Base-by-base conservation (phyloP, 306 rosid genomes). In the Quercus glauca region DNA sequence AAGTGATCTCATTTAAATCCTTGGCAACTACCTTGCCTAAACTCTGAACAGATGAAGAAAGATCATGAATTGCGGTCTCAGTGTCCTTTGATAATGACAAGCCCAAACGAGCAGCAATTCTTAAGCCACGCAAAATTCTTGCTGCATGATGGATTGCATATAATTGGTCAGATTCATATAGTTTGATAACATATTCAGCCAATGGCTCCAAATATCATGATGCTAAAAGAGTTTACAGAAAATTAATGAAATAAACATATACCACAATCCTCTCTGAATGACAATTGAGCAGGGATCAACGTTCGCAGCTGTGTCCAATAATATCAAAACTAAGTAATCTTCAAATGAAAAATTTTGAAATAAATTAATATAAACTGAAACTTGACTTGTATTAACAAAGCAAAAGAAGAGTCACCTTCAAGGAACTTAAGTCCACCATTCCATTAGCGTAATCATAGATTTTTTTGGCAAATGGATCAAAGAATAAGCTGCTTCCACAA, bases 81-180 rank as follows among this genome's bases (percentile, higher is more conserved):
- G 89, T 90, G 33, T 79, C 94, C 81, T 75, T 84, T 76, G 98
- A 86, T 81, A 95, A 74, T 65, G 96, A 86, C 75, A 95, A 90
- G 45, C 98, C 90, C 64, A 95, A 89, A 72, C 99, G 95, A 83
- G 99, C 99, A 51, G 97, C 95, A 86, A 94, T 87, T 92, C 99
- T 88, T 84, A 94, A 79, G 80, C 95, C 99, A 25, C 99, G 93
- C 79, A 94, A 85, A 85, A 94, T 92, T 89, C 99, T 90, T 21
- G 97, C 99, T 94, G 75, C 81, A 85, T 73, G 70, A 37, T 64
- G 72, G 73, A 73, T 81, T 37, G 63, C 69, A 64, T 59, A 80
- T 82, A 61, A 73, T 80, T 0, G 43, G 55, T 75, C 74, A 72
- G 75, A 81, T 83, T 81, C 72, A 73, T 61, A 33, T 76, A 57